Evolutionary conservation across 257 asterid genomes (phyloP).

Genomic region (Thymus quinquecostatus): DNA sequence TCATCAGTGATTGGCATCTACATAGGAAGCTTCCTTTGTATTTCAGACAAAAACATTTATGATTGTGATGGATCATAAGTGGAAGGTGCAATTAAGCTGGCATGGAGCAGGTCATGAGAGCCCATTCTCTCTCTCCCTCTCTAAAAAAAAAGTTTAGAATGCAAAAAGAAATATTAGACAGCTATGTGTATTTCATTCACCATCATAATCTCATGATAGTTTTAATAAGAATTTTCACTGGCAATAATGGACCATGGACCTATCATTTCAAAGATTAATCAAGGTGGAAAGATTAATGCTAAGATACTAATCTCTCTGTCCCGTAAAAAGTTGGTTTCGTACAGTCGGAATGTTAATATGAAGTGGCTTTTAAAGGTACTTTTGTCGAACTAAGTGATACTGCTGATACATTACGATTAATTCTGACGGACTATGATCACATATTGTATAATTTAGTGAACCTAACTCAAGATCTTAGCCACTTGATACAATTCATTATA

Average conservation of each 20-base stretch:
- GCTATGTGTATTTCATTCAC: not conserved
- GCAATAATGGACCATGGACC: conserved; percentile 2
- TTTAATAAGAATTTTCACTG: not conserved
- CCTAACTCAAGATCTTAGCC: too few species aligned
- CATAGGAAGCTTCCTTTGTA: conserved; percentile 29
- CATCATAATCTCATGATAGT: not conserved
- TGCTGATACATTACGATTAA: too few species aligned
- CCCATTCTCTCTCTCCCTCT: conserved; percentile 31
- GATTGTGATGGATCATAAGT: conserved; percentile 24
- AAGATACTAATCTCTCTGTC: too few species aligned
- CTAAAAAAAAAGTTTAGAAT: not conserved
- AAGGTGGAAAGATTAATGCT: too few species aligned
- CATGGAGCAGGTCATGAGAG: conserved; percentile 39
- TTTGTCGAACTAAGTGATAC: too few species aligned
- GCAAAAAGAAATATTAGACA: not conserved
- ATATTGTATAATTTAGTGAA: too few species aligned
- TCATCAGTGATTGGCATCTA: not conserved
- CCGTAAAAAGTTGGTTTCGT: too few species aligned
- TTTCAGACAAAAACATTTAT: conserved; percentile 25
- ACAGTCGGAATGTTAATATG: too few species aligned
- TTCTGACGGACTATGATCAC: too few species aligned
- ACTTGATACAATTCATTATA: too few species aligned
- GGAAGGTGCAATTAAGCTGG: conserved; percentile 27
- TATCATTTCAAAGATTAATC: conserved; percentile 1
- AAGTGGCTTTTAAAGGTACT: too few species aligned